Percentiles rank a stretch among this genome's conserved stretches.
phyloP scores from a whole-genome alignment of 192 early-diverging fungal genomes.

The Entophlyctis luteolus region DNA sequence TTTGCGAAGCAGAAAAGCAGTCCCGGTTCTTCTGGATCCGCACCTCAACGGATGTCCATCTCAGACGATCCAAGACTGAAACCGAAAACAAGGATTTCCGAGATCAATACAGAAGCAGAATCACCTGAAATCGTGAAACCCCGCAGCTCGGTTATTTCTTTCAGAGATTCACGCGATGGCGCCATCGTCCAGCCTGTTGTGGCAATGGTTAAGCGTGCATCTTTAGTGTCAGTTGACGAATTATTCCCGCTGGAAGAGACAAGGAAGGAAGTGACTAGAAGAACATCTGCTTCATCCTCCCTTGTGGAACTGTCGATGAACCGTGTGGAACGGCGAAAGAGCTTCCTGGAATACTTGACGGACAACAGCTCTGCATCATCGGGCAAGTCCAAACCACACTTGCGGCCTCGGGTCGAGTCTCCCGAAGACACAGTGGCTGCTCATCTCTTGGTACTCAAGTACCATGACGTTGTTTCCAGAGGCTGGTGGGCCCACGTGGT shows the following conservation, averaged over 20 bases:
- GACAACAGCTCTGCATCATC: conserved; percentile 3
- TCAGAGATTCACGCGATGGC: not conserved
- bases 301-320: not conserved
- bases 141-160: conserved; percentile 7
- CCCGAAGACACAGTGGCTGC: conserved; percentile 12
- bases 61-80: not conserved
- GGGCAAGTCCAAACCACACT: not conserved
- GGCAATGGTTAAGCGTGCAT: not conserved
- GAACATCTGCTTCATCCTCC: conserved; percentile 8
- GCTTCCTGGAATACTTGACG: conserved; percentile 12
- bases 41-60: too few species aligned
- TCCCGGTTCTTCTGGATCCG: not conserved
- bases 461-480: conserved; percentile 1
- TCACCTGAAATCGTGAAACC: not conserved
- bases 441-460: not conserved
- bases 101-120: not conserved
- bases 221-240: conserved; percentile 2
- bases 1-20: not conserved
- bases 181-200: not conserved
- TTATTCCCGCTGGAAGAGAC: not conserved
- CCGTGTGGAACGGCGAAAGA: not conserved
- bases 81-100: not conserved
- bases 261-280: not conserved
- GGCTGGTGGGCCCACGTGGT: conserved; percentile 21
- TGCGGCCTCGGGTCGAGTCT: not conserved